Conservation (phyloP, 768 basidiomycete genomes). For the Tulasnella sp. region DNA sequence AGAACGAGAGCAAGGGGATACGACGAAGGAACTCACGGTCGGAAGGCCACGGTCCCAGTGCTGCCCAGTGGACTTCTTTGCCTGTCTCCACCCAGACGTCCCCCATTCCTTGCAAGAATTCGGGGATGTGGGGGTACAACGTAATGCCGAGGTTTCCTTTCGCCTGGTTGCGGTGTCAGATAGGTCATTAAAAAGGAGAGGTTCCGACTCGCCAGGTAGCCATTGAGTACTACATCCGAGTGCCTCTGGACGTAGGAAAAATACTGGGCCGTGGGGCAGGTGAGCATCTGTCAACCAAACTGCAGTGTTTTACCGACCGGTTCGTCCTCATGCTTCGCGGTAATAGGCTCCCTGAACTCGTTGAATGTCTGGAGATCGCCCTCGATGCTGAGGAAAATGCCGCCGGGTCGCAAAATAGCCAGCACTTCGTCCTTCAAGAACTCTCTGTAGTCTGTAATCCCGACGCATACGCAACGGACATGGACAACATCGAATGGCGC, state of each 20-base stretch:
- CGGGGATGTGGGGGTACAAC: background rate
- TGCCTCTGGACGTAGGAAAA: conserved; percentile 4
- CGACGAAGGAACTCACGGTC: background rate
- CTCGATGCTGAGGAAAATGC: conserved; percentile 5
- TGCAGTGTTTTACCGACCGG: background rate
- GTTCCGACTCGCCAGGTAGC: background rate
- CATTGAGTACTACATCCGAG: background rate
- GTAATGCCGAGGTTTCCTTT: too few relatives aligned
- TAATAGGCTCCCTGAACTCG: background rate
- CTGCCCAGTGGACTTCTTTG: background rate
- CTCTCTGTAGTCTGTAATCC: conserved; percentile 7
- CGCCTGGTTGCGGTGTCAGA: background rate
- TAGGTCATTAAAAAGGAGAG: background rate
- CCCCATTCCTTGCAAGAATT: conserved; percentile 4
- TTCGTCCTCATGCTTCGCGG: conserved; percentile 3
- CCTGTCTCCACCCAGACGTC: conserved; percentile 8
- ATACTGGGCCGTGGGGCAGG: background rate
- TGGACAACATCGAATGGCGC: conserved; percentile 7
- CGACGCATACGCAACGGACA: background rate
- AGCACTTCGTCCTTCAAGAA: background rate
- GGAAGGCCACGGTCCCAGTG: conserved; percentile 4
- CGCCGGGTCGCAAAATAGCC: background rate
- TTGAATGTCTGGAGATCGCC: conserved; percentile 4
- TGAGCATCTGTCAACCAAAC: too few relatives aligned
- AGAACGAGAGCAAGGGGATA: background rate